Base-by-base conservation (phyloP, 768 basidiomycete species). In the Boletus pseudopeckii region DNA sequence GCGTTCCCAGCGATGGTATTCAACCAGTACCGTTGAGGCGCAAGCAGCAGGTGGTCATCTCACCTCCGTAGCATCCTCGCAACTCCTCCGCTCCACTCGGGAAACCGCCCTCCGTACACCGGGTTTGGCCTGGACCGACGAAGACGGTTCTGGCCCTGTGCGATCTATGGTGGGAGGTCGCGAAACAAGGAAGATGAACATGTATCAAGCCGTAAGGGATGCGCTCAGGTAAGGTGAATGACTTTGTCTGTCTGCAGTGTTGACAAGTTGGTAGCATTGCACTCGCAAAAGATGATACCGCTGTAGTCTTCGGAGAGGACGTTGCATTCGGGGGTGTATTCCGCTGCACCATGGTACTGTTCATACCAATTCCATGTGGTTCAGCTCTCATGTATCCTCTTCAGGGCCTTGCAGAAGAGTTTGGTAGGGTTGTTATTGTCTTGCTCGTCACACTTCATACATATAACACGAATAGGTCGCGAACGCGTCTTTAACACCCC, bases 401-500 rank as follows among this genome's bases (percentile, higher is more conserved):
- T 49, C 69, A 90, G 86, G 94, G 94, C 26, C 80, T 96, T 43
- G 86, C 91, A 39, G 93, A 95, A 68, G 93, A 96, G 70, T 95
- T 94, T 66, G 92, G 93, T 88, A 62, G 34, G 83, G 22, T 47
- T 41, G 17, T 30, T 34, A 26, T 42, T 37, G 30, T 46, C 42
- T 45, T 22, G n/a, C 50, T 22, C 36, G 32, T 22, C 17, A 32
- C 15, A 18, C 15, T 56, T 17, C n/a, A 39, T 54, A 24, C 9
- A 17, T 61, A 26, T 14, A 37, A 41, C 46, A 46, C 46, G 51
- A 11, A 20, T 61, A 93, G 91, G 92, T 22, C 82, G 84, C 45
- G 92, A 96, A 68, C 85, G 94, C 40, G 92, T 98, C 43, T 97
- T 98, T 72, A 97, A 98, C 69, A 98, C 94, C 0, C 94, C 94